These are phyloP conservation scores for Ajuga reptans DNA, from an alignment of 305 asterid genomes.

Conservation along the genomic window DNA sequence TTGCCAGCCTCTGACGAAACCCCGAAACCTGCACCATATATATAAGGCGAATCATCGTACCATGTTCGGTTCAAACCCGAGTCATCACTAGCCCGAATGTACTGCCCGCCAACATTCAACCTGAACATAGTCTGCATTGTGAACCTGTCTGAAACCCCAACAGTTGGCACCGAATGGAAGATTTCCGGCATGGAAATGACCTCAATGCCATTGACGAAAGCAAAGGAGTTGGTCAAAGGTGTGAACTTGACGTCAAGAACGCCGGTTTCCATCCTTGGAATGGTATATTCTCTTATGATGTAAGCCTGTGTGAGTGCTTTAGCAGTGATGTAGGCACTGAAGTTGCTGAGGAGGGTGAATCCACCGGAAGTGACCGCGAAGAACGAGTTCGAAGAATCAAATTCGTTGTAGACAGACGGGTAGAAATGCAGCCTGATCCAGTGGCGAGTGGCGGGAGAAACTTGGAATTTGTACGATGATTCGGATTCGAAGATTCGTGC, in stretches of 20 bases:
- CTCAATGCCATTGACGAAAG: too few relatives aligned
- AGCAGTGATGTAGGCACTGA: slow-evolving; percentile 47
- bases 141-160: slow-evolving; percentile 48
- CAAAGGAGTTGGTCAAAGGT: slow-evolving; percentile 18
- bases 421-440: slow-evolving; percentile 63
- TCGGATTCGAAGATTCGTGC: slow-evolving; percentile 43
- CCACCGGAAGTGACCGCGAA: slow-evolving; percentile 34
- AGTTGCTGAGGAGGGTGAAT: slow-evolving; percentile 44
- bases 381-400: slow-evolving; percentile 29
- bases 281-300: slow-evolving; percentile 41
- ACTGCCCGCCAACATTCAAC: too few relatives aligned
- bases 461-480: slow-evolving; percentile 32
- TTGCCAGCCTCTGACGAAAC: too few relatives aligned
- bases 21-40: too few relatives aligned
- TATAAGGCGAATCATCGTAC: too few relatives aligned
- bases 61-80: too few relatives aligned
- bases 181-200: too few relatives aligned
- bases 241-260: slow-evolving; percentile 44
- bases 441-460: slow-evolving; percentile 38
- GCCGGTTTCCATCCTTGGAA: slow-evolving; percentile 22
- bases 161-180: too few relatives aligned
- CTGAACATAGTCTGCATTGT: too few relatives aligned
- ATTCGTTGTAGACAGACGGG: slow-evolving; percentile 34
- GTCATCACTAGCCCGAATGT: too few relatives aligned
- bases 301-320: slow-evolving; percentile 50